phyloP scores from a whole-genome alignment of 768 basidiomycete species.

The Panaeolus papilionaceus region DNA sequence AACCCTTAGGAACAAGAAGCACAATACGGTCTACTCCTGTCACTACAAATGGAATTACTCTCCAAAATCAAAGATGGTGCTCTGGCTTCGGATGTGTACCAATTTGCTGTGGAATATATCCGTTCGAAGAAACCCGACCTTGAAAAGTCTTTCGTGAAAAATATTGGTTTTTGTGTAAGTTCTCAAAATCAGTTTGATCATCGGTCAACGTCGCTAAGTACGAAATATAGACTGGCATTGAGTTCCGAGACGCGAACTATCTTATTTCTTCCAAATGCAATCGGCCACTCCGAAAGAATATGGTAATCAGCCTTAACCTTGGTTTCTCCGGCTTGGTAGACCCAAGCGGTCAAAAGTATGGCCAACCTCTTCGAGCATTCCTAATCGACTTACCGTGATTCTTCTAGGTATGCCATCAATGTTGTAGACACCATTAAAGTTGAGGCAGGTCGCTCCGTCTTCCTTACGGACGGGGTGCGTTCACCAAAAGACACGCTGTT shows the following conservation, averaged over 20 bases:
- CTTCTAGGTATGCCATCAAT: conserved; percentile 80
- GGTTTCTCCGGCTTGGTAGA: conserved; percentile 88
- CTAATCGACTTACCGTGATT: conserved; percentile 13
- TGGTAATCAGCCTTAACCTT: conserved; percentile 85
- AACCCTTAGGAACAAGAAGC: conserved; percentile 83
- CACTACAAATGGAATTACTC: conserved; percentile 79
- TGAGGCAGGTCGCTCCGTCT: conserved; percentile 63
- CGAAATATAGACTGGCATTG: conserved; percentile 81
- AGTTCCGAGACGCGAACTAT: conserved; percentile 91
- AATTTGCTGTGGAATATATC: conserved; percentile 71
- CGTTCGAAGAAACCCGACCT: conserved; percentile 82
- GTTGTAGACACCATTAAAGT: conserved; percentile 90
- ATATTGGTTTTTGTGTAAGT: conserved; percentile 86
- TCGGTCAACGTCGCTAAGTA: conserved; percentile 8
- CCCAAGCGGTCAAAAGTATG: conserved; percentile 77
- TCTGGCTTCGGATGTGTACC: conserved; percentile 81
- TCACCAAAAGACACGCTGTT: conserved; percentile 88
- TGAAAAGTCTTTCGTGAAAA: conserved; percentile 87
- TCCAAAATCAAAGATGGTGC: conserved; percentile 82
- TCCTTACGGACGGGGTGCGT: conserved; percentile 87
- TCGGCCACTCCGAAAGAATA: conserved; percentile 72
- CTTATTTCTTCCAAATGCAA: conserved; percentile 82
- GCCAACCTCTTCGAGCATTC: conserved; percentile 11
- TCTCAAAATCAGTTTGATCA: conserved; percentile 1
- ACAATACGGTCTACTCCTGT: conserved; percentile 79